These are phyloP conservation scores for Cupressus sempervirens DNA, from an alignment of 75 land plant species.

Conservation along the genomic window DNA sequence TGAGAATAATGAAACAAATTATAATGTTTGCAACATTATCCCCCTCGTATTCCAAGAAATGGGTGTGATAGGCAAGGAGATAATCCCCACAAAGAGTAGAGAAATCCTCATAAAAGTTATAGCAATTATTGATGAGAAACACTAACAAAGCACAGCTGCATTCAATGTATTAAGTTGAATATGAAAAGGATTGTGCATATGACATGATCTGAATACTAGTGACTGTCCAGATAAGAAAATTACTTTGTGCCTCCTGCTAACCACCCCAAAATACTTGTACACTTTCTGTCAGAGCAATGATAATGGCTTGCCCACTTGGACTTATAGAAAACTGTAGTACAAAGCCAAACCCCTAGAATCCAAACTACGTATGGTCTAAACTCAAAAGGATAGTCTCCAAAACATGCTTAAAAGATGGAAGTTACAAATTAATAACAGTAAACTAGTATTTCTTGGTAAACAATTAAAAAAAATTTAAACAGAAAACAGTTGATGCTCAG, in stretches of 20 bases:
- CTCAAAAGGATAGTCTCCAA: neutral
- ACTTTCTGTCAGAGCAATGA: neutral
- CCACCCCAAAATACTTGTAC: neutral
- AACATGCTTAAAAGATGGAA: neutral
- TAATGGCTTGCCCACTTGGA: neutral
- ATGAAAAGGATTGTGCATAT: neutral
- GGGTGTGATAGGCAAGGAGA: neutral
- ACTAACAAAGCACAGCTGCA: neutral
- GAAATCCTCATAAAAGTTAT: neutral
- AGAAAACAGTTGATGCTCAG: neutral
- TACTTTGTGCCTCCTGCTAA: neutral
- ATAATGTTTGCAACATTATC: neutral
- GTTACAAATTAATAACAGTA: neutral
- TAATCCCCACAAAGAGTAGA: neutral
- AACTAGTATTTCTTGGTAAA: neutral
- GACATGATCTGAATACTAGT: neutral
- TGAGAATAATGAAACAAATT: neutral
- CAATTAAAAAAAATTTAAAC: neutral
- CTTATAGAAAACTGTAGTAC: neutral
- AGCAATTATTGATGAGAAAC: neutral
- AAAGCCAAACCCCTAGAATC: neutral
- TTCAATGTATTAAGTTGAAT: neutral
- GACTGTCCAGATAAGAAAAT: neutral
- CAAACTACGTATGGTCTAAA: neutral
- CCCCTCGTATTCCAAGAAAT: neutral